Percentiles rank a stretch among this genome's conserved stretches.
Evolutionary conservation across 768 basidiomycete genomes (phyloP).

Genomic region (Russula abietina): DNA sequence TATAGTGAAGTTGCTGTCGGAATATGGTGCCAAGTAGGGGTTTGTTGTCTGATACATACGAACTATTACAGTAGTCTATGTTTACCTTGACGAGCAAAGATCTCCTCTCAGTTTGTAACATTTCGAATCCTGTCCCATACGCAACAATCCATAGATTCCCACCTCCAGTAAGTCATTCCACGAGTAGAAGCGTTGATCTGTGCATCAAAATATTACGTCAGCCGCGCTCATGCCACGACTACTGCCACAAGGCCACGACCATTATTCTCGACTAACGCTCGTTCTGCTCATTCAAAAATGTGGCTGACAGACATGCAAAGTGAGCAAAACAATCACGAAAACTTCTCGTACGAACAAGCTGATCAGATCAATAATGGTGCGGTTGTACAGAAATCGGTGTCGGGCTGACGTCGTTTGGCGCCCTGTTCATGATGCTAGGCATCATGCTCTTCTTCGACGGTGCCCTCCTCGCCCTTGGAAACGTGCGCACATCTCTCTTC

Average conservation of each 20-base stretch:
- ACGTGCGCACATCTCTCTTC: slow-evolving; percentile 46
- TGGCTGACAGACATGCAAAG: slow-evolving; percentile 66
- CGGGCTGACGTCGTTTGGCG: slow-evolving; percentile 92
- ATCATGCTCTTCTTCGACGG: slow-evolving; percentile 97
- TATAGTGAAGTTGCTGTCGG: no score
- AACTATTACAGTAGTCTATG: no score
- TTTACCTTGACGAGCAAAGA: no score
- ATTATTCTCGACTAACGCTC: background rate
- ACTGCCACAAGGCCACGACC: background rate
- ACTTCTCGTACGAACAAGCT: no score
- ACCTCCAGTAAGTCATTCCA: no score
- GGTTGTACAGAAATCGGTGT: slow-evolving; percentile 79
- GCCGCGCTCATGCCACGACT: background rate
- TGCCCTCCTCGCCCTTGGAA: slow-evolving; percentile 92
- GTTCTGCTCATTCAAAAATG: slow-evolving; percentile 33
- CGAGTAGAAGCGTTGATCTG: no score
- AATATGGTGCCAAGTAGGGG: background rate
- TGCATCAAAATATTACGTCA: background rate
- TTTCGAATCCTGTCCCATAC: no score
- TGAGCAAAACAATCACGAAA: slow-evolving; percentile 29
- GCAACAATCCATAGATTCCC: no score
- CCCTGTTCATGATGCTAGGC: slow-evolving; percentile 92
- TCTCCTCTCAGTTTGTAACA: no score
- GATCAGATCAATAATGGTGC: background rate
- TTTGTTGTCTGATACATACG: no score